Conservation (phyloP, 192 early-diverging fungal species). For the Podila clonocystis region DNA sequence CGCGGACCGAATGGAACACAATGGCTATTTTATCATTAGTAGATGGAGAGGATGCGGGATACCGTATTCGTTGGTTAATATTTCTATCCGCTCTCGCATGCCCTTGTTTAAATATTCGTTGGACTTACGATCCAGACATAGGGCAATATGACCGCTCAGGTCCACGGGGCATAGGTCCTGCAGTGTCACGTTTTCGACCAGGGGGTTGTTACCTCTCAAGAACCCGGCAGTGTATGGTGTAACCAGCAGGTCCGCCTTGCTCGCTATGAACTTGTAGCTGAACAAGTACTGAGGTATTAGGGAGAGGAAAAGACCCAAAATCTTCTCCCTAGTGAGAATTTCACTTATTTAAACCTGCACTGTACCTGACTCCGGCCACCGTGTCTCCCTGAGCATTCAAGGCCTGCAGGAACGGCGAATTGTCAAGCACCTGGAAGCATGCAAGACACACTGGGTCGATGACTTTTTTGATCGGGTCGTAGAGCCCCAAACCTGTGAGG, state of each 20-base stretch:
- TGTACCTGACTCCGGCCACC: conserved; percentile 8
- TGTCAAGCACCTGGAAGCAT: conserved; percentile 37
- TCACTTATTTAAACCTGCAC: conserved; percentile 15
- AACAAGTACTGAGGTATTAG: not conserved
- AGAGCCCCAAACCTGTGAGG: conserved; percentile 2
- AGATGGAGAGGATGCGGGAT: too few species aligned
- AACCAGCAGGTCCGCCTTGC: too few species aligned
- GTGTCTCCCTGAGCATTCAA: conserved; percentile 34
- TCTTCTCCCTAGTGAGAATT: conserved; percentile 21
- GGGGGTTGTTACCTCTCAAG: conserved; percentile 28
- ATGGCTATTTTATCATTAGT: too few species aligned
- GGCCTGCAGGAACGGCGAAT: conserved; percentile 11
- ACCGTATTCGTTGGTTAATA: too few species aligned
- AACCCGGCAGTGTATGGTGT: too few species aligned
- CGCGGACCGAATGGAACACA: not conserved
- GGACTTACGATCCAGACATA: not conserved
- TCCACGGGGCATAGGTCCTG: conserved; percentile 29
- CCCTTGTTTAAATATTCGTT: too few species aligned
- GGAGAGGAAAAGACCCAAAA: not conserved
- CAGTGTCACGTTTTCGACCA: conserved; percentile 24
- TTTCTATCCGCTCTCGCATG: too few species aligned
- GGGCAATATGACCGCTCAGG: conserved; percentile 16
- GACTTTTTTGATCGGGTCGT: conserved; percentile 22
- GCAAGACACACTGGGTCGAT: conserved; percentile 36
- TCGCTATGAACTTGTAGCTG: not conserved